Conservation (phyloP, 2,329 filamentous ascomycete species). For the Paecilomyces niveus region DNA sequence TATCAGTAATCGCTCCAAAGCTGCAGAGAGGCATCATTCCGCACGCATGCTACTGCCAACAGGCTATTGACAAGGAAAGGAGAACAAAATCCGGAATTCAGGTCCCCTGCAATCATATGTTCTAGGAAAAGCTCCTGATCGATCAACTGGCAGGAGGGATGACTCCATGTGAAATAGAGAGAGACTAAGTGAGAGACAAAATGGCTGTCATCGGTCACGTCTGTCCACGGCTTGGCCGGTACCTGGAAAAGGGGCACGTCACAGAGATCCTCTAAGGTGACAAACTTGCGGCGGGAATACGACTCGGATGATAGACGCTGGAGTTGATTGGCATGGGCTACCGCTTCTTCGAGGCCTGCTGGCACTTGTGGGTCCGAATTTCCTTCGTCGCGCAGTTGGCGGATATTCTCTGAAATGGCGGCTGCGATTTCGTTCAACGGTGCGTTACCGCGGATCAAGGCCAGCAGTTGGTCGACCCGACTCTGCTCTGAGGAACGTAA, state of each 20-base stretch:
- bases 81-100: conserved; percentile 66
- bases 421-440: conserved; percentile 19
- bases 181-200: conserved; percentile 77
- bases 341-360: neutral
- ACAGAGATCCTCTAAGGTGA: conserved; percentile 1
- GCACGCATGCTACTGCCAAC: conserved; percentile 50
- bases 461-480: conserved; percentile 17
- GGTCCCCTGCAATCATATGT: conserved; percentile 22
- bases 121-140: conserved; percentile 68
- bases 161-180: conserved; percentile 94
- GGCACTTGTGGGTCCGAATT: neutral
- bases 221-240: conserved; percentile 57
- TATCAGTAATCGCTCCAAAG: neutral
- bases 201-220: conserved; percentile 66
- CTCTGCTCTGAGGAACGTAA: conserved; percentile 18
- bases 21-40: conserved; percentile 3
- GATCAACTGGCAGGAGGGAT: conserved; percentile 76
- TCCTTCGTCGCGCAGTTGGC: neutral
- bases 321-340: neutral
- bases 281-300: conserved; percentile 1
- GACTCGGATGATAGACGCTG: neutral
- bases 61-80: conserved; percentile 82
- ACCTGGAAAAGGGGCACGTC: conserved; percentile 29
- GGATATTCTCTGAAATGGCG: conserved; percentile 8
- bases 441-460: conserved; percentile 20